Evolutionary conservation across 441 rosid species (phyloP), one percentile per base, ranked within the genome.

Genomic region (Brassica balearica): DNA sequence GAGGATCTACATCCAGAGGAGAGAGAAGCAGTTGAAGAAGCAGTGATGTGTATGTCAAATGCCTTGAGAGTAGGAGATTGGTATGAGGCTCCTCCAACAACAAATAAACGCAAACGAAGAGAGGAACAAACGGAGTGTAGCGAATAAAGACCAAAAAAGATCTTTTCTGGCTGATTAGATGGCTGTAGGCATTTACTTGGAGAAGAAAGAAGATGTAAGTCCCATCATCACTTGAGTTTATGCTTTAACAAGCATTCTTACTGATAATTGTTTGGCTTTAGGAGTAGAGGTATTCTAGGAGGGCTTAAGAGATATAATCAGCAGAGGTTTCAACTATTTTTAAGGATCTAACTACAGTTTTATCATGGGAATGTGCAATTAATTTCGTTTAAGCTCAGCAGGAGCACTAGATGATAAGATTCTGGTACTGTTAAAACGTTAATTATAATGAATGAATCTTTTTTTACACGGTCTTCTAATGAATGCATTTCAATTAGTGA

Each of bases 11-110:
- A 81, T 73, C 81, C 84, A 55, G 84, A 77, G 48, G 84, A 81
- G 20, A 81, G 84, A 72, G 84, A 68, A 25, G 71, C 69, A 56
- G 17, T 81, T 10, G 84, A 81, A 69, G 81, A 72, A 68, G 84
- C 84, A 72, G 71, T 72, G 81, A 63, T 68, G 77, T 43, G 51
- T 69, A 81, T 81, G 81, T 81, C 84, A 2, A 77, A 73, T 67
- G 84, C 84, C 6, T 81, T 81, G 65, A 69, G 81, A 58, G 75
- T 81, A 53, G 84, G 84, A 73, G 84, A 77, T 23, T 81, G 84
- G 84, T 77, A 73, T 7, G 84, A 81, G 11, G 73, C 78, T 17
- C 51, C 76, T 19, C 69, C 81, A 29, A 73, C 81, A 29, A 73
- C 68, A 20, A 68, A 32, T 22, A 81, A 77, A 20, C 84, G 84